Evolutionary conservation across 1,139 yeast species (phyloP), one percentile per base, ranked within the genome.

Genomic region (Saccharomyces hybrid): DNA sequence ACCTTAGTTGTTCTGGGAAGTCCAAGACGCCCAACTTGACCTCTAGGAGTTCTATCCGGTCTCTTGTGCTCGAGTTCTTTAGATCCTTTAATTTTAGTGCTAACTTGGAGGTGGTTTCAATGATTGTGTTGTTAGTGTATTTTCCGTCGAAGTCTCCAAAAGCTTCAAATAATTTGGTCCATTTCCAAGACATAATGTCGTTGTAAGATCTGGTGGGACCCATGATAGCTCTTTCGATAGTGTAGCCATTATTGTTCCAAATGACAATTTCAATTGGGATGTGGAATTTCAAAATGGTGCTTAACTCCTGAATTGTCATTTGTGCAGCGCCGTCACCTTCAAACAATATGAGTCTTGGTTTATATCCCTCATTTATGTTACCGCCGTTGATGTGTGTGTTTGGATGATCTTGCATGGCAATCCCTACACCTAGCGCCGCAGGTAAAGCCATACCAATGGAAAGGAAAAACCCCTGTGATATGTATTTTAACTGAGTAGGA

Each of bases 281-380:
- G 28, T 77, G 75, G 61, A 79, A 76, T 55, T 90, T 78, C 50
- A 86, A 71, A 67, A 79, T 83, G 27, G 88, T 81, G 1, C 93
- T 81, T 50, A 88, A 71, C 68, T 89, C 97, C 70, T 86, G 91
- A 50, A 85, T 78, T 1, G 96, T 88, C 95, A 89, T 86, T 72
- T 88, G 95, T 1, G 96, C 89, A 7, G 95, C 84, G 2, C 97
- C 97, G 66, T 90, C 97, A 51, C 97, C 97, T 73, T 86, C 90
- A 28, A 88, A 74, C 8, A 89, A 73, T 14, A 88, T 72, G 23
- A 88, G 78, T 60, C 95, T 78, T 38, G 69, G 70, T 27, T 54
- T 46, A 49, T 84, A 80, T 5, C 72, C 66, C 14, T 65, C 57
- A 5, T 75, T 75, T n/a, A 57, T 52, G 11, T 54, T 50, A 6